Evolutionary conservation across 495 filamentous ascomycete genomes (phyloP), one percentile per base, ranked within the genome.

Genomic region (Pseudoneurospora amorphoporcata): DNA sequence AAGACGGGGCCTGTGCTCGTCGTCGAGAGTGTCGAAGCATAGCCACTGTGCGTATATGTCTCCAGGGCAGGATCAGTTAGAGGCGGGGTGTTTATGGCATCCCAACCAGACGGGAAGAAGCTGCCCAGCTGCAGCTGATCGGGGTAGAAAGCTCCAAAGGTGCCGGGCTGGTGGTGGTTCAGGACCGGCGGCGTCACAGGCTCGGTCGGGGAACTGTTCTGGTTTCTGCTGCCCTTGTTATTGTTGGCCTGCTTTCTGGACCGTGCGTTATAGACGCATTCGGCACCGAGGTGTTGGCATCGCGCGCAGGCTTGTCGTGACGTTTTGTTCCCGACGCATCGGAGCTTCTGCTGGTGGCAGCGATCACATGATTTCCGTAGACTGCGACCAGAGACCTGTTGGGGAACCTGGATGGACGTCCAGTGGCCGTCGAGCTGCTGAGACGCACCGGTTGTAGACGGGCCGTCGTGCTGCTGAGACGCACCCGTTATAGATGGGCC

Each of bases 301-400:
- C 65, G 65, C 65, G 65, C 65, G 65, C 65, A 68, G 65, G 65
- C 65, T 68, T 68, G 65, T 68, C 65, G 65, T 68, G 65, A 68
- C 16, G 65, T 68, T 19, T 68, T 68, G 65, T 68, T 68, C 65
- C 65, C 65, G 65, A 68, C 65, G 65, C 65, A 68, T 68, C 65
- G 65, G 65, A 68, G 65, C 65, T 68, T 68, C 65, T 68, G 65
- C 65, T 68, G 65, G 65, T 68, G 65, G 65, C 65, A 68, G 65
- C 65, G 65, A 68, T 68, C 65, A 68, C 65, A 68, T 68, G 65
- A 68, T 68, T 68, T 68, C 65, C 65, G 65, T 29, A 68, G 65
- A 32, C 65, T 68, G 29, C n/a, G 65, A 68, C 65, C 65, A 68
- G 65, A 68, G 17, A 68, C 65, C 65, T 68, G 65, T 32, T 9